Conservation (phyloP, 345 rosid genomes). For the Hypericum perforatum region DNA sequence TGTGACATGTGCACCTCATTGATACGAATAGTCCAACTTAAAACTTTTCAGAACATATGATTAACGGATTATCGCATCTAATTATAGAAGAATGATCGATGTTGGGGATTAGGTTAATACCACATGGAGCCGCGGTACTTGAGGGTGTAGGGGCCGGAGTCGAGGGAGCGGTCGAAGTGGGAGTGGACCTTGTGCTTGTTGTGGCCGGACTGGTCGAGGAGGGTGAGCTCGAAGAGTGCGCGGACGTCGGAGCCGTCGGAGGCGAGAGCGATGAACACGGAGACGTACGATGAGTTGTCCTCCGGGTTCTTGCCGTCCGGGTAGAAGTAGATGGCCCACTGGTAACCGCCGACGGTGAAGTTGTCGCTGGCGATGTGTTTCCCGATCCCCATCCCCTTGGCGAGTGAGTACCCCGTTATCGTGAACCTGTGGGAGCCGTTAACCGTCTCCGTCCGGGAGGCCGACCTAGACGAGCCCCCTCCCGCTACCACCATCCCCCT, state of each 20-base stretch:
- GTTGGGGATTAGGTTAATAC: constrained; percentile 10
- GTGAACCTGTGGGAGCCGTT: constrained; percentile 46
- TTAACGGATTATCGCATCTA: not conserved
- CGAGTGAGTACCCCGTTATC: constrained; percentile 49
- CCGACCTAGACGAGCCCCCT: constrained; percentile 29
- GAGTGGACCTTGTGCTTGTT: constrained; percentile 61
- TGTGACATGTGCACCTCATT: too few relatives aligned
- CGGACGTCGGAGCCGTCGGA: constrained; percentile 63
- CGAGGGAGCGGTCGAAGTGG: constrained; percentile 62
- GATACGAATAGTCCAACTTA: too few relatives aligned
- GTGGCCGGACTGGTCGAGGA: constrained; percentile 65
- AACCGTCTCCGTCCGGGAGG: constrained; percentile 32
- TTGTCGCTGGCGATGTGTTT: constrained; percentile 59
- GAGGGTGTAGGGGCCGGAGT: constrained; percentile 57
- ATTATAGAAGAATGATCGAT: not conserved
- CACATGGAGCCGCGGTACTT: constrained; percentile 57
- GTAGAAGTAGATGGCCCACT: constrained; percentile 64
- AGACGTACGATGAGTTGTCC: constrained; percentile 48
- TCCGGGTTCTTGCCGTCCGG: constrained; percentile 64
- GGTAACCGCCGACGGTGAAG: constrained; percentile 55
- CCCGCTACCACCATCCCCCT: too few relatives aligned
- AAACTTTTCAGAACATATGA: not conserved
- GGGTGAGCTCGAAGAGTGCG: constrained; percentile 57
- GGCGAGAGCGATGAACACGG: constrained; percentile 59
- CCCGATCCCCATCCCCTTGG: constrained; percentile 62